Conservation (phyloP, 352 stramenopile species). For the Phytophthora pisi region DNA sequence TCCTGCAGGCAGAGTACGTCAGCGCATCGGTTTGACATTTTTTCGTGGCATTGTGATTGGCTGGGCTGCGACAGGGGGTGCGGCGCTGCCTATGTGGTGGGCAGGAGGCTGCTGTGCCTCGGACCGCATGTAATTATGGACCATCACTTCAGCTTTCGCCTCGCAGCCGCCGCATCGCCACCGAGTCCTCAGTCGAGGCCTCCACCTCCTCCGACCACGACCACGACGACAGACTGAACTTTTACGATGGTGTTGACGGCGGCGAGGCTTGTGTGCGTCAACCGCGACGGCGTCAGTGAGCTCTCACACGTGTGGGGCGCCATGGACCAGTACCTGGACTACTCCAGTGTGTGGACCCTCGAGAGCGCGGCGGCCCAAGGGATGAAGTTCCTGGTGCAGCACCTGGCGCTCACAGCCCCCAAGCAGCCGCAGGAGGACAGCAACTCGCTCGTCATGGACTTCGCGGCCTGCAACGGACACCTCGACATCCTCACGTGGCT, state of each 20-base stretch:
- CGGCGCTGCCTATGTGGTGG: neutral
- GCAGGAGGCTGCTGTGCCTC: neutral
- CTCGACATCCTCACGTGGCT: slow-evolving; percentile 72
- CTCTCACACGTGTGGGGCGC: slow-evolving; percentile 62
- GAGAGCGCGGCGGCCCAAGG: slow-evolving; percentile 64
- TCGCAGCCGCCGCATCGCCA: slow-evolving; percentile 18
- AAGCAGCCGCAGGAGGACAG: slow-evolving; percentile 30
- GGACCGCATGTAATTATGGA: neutral
- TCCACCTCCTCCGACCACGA: slow-evolving; percentile 3
- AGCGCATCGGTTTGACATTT: slow-evolving; percentile 1
- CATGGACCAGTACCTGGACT: slow-evolving; percentile 58
- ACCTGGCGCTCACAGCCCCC: slow-evolving; percentile 49
- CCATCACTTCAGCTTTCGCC: slow-evolving; percentile 33
- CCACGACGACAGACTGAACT: slow-evolving; percentile 16
- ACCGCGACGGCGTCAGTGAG: slow-evolving; percentile 49
- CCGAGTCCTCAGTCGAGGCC: neutral
- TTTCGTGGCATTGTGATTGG: slow-evolving; percentile 20
- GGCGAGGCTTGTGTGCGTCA: slow-evolving; percentile 51
- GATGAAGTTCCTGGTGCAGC: slow-evolving; percentile 73
- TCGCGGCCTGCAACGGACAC: slow-evolving; percentile 68
- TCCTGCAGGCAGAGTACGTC: slow-evolving; percentile 7
- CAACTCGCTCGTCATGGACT: slow-evolving; percentile 75
- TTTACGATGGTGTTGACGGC: slow-evolving; percentile 59
- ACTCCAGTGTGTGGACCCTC: slow-evolving; percentile 64
- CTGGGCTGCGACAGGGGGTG: slow-evolving; percentile 29